A percentile compares a stretch with the other conserved stretches of the same genome.
Evolutionary conservation across 495 filamentous ascomycete species (phyloP).

Genomic region (Friedmanniomyces simplex): DNA sequence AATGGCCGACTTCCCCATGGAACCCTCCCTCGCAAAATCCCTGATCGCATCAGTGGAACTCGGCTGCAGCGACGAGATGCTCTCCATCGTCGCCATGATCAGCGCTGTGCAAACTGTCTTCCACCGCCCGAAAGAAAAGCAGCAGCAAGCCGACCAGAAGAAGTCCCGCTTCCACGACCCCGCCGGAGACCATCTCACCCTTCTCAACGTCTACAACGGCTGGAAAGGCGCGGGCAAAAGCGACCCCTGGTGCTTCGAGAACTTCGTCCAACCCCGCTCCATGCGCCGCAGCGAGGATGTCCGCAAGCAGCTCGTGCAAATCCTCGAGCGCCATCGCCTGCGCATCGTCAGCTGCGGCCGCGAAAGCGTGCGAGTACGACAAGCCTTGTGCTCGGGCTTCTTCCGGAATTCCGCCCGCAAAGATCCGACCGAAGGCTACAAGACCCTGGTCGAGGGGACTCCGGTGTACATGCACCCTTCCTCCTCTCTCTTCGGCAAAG

Average conservation of each 20-base stretch:
- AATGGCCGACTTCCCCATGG: conserved; percentile 98
- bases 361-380: conserved; percentile 78
- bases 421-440: conserved; percentile 92
- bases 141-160: conserved; percentile 91
- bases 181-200: conserved; percentile 83
- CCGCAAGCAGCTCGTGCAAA: conserved; percentile 78
- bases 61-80: conserved; percentile 83
- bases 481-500: conserved; percentile 87
- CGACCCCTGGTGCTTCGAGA: conserved; percentile 91
- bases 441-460: conserved; percentile 89
- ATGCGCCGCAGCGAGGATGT: conserved; percentile 89
- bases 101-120: conserved; percentile 67
- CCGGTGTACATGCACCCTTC: conserved; percentile 89
- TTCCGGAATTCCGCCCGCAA: conserved; percentile 93
- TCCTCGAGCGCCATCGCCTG: conserved; percentile 86
- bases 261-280: conserved; percentile 86
- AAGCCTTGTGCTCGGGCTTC: conserved; percentile 85
- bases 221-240: conserved; percentile 79
- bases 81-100: conserved; percentile 93
- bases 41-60: conserved; percentile 80
- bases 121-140: conserved; percentile 93
- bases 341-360: conserved; percentile 71
- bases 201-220: conserved; percentile 91
- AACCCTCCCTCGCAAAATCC: conserved; percentile 78
- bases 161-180: conserved; percentile 96